These are phyloP conservation scores for Perilla frutescens DNA, from an alignment of 257 asterid species.

Conservation along the genomic window DNA sequence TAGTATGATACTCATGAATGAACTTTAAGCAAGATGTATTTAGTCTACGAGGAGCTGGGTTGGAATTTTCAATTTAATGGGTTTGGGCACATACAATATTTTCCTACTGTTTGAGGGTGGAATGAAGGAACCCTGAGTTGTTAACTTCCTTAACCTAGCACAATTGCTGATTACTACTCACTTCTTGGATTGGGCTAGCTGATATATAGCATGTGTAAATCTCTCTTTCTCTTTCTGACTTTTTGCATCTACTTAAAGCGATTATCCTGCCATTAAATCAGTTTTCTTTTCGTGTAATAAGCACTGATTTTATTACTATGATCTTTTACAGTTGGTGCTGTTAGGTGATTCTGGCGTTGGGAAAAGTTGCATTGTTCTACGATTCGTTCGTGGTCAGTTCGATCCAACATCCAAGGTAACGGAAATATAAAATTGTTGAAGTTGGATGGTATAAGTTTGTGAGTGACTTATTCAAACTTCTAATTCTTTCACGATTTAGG, in stretches of 20 bases:
- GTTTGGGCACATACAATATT: background rate
- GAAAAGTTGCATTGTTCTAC: slow-evolving; percentile 97
- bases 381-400: slow-evolving; percentile 98
- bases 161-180: background rate
- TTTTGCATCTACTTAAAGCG: background rate
- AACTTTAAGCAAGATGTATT: background rate
- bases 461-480: slow-evolving; percentile 21
- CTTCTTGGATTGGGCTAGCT: slow-evolving; percentile 9
- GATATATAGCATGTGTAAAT: background rate
- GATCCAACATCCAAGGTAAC: slow-evolving; percentile 95
- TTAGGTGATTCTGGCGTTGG: slow-evolving; percentile 99
- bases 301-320: too few species aligned
- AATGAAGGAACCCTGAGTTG: background rate
- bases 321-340: slow-evolving; percentile 76
- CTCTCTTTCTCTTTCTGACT: background rate
- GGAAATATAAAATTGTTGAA: slow-evolving; percentile 7
- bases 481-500: slow-evolving; percentile 54
- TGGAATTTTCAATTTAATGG: background rate
- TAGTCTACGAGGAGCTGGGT: background rate
- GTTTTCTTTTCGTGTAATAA: background rate
- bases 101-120: background rate
- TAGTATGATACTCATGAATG: slow-evolving; percentile 8
- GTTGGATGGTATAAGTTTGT: slow-evolving; percentile 5
- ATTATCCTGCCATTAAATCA: background rate
- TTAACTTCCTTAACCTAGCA: background rate